A percentile compares a stretch with the other conserved stretches of the same genome.
phyloP scores from a whole-genome alignment of 1,284 basidiomycete genomes.

The Neolentinus lepideus region DNA sequence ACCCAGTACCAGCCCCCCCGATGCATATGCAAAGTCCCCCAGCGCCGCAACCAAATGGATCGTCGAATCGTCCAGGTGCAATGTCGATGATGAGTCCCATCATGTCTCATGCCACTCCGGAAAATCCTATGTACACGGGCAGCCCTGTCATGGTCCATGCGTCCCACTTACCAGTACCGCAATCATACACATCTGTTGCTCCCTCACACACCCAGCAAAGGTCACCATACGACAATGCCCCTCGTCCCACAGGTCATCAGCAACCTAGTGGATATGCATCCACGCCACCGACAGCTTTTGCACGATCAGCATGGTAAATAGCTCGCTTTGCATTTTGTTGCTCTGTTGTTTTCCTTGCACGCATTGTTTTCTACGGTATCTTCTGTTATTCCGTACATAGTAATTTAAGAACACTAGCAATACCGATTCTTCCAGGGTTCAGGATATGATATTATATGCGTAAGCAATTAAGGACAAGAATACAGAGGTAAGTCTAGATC shows the following conservation, averaged over 20 bases:
- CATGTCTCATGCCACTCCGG: constrained; percentile 41
- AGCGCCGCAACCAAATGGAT: constrained; percentile 32
- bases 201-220: neutral
- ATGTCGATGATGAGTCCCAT: constrained; percentile 60
- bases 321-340: constrained; percentile 15
- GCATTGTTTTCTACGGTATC: constrained; percentile 1
- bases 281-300: constrained; percentile 18
- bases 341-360: constrained; percentile 14
- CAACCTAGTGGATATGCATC: neutral
- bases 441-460: constrained; percentile 1
- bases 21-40: constrained; percentile 34
- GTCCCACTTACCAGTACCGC: constrained; percentile 16
- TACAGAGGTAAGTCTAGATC: constrained; percentile 8
- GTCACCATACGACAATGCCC: constrained; percentile 14
- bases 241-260: neutral
- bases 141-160: constrained; percentile 66
- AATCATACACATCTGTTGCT: constrained; percentile 15
- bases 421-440: constrained; percentile 7
- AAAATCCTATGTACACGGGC: constrained; percentile 48
- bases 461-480: constrained; percentile 1
- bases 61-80: constrained; percentile 27
- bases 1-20: constrained; percentile 26
- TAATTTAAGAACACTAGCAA: constrained; percentile 1
- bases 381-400: neutral
- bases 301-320: constrained; percentile 33